Base-by-base conservation (phyloP, 352 stramenopile genomes). In the Detonula confervacea region DNA sequence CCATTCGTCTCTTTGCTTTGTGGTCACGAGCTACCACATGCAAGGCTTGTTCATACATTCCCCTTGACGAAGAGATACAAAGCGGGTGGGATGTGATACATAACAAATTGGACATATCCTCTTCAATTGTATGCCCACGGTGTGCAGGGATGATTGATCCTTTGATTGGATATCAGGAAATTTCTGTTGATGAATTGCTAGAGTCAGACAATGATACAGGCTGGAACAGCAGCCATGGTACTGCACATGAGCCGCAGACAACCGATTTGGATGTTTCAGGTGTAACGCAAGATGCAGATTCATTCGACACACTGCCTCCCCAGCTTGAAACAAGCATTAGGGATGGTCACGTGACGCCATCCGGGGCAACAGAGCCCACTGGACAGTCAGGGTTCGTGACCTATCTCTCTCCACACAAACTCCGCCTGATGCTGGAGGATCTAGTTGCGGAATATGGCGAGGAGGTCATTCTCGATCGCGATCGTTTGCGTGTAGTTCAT, bases 51-150 rank as follows among this genome's bases (percentile, higher is more conserved):
- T 69, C 68, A 11, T 93, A 94, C 57, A 81, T 87, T 30, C 89
- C 86, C 8, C 70, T 94, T 5, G 89, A 94, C 55, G 89, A 94
- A 86, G 89, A 94, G 79, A 81, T 94, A 54, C 83, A 91, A 61
- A 75, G 75, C 69, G 87, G 89, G 0, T 94, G 89, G 89, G 87
- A 93, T 80, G 65, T 83, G 5, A 61, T 89, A 20, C 24, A 84
- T 35, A 75, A 86, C 9, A 82, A 73, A 56, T 16, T 52, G 37
- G 84, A 90, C 60, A 71, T 68, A 64, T 51, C 37, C 51, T 68
- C 52, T 54, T 54, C 62, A 25, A 72, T 92, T 39, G 62, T 29
- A 30, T 94, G 89, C 71, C 81, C 87, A 49, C 82, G 89, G 22
- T 94, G 89, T 71, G 71, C 69, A 33, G 62, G 52, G 27, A 33